phyloP scores from a whole-genome alignment of 1,284 basidiomycete genomes.

The Vanrija sp. region DNA sequence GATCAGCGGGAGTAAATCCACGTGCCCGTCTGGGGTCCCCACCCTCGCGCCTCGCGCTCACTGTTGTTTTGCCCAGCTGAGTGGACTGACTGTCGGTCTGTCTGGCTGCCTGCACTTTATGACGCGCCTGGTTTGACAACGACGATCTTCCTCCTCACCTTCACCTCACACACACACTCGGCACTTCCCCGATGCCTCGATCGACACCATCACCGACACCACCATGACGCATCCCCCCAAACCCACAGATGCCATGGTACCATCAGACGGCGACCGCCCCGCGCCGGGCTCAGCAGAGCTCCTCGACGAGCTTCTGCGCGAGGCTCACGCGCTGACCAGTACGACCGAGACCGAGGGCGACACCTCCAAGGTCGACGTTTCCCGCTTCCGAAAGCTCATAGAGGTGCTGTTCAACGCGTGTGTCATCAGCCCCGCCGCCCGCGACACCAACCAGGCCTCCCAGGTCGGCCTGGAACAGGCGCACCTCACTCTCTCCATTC shows the following conservation, averaged over 20 bases:
- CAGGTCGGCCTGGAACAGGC: slow-evolving; percentile 20
- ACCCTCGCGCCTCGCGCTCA: too few species aligned
- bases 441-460: slow-evolving; percentile 1
- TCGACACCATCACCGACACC: neutral
- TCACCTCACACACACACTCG: too few species aligned
- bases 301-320: slow-evolving; percentile 34
- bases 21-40: neutral
- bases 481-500: slow-evolving; percentile 31
- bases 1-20: neutral
- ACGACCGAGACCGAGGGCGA: slow-evolving; percentile 14
- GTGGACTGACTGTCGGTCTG: too few species aligned
- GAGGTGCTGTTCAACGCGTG: slow-evolving; percentile 36
- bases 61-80: too few species aligned
- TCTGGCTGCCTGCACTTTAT: too few species aligned
- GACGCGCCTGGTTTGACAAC: too few species aligned
- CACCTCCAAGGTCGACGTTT: neutral
- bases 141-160: too few species aligned
- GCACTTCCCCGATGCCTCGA: too few species aligned
- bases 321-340: slow-evolving; percentile 27
- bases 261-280: too few species aligned
- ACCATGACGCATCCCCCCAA: neutral
- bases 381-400: slow-evolving; percentile 33
- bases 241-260: neutral
- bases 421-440: slow-evolving; percentile 10
- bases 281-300: slow-evolving; percentile 12